phyloP scores from a whole-genome alignment of 108 stramenopile species.

The Nitzschia sp. region DNA sequence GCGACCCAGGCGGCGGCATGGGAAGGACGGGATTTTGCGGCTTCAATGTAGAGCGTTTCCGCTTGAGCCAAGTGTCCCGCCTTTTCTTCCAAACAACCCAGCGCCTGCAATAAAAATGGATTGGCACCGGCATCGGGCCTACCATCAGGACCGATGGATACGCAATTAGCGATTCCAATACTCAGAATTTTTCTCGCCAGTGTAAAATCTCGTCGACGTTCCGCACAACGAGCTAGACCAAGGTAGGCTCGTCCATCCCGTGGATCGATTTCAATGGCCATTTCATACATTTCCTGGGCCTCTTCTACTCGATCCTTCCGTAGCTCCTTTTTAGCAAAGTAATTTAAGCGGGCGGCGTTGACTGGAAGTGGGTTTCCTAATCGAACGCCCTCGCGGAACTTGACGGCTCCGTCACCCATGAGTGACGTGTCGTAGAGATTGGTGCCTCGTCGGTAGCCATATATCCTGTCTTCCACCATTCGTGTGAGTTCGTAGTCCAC shows the following conservation, averaged over 20 bases:
- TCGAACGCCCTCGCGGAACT: conserved; percentile 80
- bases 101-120: conserved; percentile 81
- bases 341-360: conserved; percentile 71
- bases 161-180: conserved; percentile 59
- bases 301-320: conserved; percentile 31
- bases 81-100: conserved; percentile 82
- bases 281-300: conserved; percentile 38
- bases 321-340: conserved; percentile 77
- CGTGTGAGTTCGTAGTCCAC: conserved; percentile 68
- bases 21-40: conserved; percentile 68
- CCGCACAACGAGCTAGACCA: conserved; percentile 78
- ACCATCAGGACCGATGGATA: conserved; percentile 27
- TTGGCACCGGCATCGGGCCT: conserved; percentile 68
- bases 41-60: conserved; percentile 72
- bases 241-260: conserved; percentile 84
- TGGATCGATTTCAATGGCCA: conserved; percentile 63
- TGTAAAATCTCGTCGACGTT: conserved; percentile 75
- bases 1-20: conserved; percentile 88
- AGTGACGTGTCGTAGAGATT: conserved; percentile 71
- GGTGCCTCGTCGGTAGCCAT: conserved; percentile 66
- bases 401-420: conserved; percentile 68
- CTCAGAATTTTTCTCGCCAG: conserved; percentile 58
- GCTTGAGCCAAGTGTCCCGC: conserved; percentile 72
- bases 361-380: conserved; percentile 69
- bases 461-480: conserved; percentile 78